Evolutionary conservation across 2,329 filamentous ascomycete species (phyloP), one percentile per base, ranked within the genome.

Genomic region (Apiospora aurea): DNA sequence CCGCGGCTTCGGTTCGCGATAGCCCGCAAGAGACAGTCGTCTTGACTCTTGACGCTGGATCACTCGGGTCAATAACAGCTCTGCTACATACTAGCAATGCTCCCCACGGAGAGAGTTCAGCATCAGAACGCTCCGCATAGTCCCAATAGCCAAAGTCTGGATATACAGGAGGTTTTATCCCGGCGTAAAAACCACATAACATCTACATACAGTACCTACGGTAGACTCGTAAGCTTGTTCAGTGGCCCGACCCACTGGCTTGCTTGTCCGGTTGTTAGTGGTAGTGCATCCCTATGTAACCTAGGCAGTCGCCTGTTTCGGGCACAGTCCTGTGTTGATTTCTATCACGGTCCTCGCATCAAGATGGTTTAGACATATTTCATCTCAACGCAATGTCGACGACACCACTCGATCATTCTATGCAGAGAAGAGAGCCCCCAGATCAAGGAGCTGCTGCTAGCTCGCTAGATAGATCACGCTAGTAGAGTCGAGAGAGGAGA

Each of bases 241-340:
- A 69, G 67, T 69, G 67, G 67, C 44, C 67, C 67, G 67, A 49
- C 44, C 67, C 67, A 69, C 67, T 49, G 34, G 67, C 67, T 34
- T 46, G 43, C 43, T 34, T 34, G 67, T 34, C 13, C 29, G 53
- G 53, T 10, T 38, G 53, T 29, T 34, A 38, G 26, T 38, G 16
- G 51, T 34, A 61, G 53, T 64, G 10, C 29, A 38, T 29, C 26
- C 26, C 26, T 29, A 29, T 2, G 26, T 38, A 38, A 5, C 2
- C 2, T 38, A 38, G 5, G 8, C n/a, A 38, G 57, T 41, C 29
- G 29, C 29, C 21, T 41, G 57, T 64, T 64, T 64, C 57, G 57
- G 57, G 57, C 57, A 38, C 34, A 38, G 57, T 64, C 57, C n/a
- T 64, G 57, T 64, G 57, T 41, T n/a, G 57, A 41, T 64, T 41